Conservation (phyloP, 2,329 filamentous ascomycete species). For the Aspergillus sp. region DNA sequence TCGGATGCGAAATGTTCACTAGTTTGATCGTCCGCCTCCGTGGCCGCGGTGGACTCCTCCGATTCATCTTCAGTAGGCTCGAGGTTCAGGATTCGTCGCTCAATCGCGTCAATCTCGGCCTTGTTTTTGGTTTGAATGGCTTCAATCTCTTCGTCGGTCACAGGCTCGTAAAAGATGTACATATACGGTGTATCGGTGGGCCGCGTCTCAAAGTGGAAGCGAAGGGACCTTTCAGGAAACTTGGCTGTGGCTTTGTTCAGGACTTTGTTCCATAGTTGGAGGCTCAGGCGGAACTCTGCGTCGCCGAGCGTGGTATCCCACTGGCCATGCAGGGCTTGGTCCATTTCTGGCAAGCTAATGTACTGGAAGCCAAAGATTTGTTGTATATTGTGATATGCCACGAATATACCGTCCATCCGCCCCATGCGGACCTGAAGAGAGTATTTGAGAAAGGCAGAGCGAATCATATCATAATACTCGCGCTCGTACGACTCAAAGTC, state of each 20-base stretch:
- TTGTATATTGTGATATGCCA: constrained; percentile 92
- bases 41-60: constrained; percentile 5
- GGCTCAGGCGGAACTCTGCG: constrained; percentile 80
- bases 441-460: constrained; percentile 93
- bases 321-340: constrained; percentile 84
- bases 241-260: constrained; percentile 74
- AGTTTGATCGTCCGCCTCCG: neutral
- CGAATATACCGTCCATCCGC: constrained; percentile 97
- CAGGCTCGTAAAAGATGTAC: constrained; percentile 88
- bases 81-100: constrained; percentile 54
- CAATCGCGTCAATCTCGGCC: constrained; percentile 69
- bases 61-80: constrained; percentile 24
- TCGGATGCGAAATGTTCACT: neutral
- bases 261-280: constrained; percentile 77
- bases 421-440: constrained; percentile 96
- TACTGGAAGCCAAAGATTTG: constrained; percentile 99
- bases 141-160: constrained; percentile 72
- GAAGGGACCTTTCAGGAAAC: constrained; percentile 75
- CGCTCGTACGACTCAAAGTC: constrained; percentile 90
- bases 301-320: constrained; percentile 70
- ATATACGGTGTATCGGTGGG: constrained; percentile 66
- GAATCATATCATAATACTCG: constrained; percentile 96
- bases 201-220: constrained; percentile 81
- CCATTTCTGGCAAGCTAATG: constrained; percentile 83
- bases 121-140: constrained; percentile 72